Base-by-base conservation (phyloP, 495 filamentous ascomycete genomes). In the Monascus purpureus region DNA sequence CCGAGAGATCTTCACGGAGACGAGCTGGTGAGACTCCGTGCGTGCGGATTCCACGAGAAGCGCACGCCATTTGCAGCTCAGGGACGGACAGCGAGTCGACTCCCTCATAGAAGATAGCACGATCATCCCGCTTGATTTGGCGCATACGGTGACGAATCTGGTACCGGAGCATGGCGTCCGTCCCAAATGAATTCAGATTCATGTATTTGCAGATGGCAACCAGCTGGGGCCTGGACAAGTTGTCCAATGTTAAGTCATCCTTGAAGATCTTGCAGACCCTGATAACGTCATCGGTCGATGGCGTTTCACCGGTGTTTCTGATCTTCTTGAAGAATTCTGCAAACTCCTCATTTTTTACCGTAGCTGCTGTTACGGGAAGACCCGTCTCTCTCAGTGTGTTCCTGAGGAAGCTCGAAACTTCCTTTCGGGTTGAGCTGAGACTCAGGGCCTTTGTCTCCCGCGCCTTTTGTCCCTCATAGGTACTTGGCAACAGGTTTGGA, bases 191-290 rank as follows among this genome's bases (percentile, higher is more conserved):
- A 61, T 85, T 92, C 25, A 99, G 67, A 57, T 95, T 96, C 77
- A 99, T 84, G 59, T 99, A 99, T 12, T 84, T 81, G 64, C 88
- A 93, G 71, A 99, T 99, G 23, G 75, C 93, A 15, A 99, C 90
- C 22, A 99, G 66, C 52, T 99, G 90, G 12, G 90, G 88, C 30
- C 90, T 73, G 2, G 88, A 95, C 44, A 99, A 59, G 55, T 96
- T 96, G 73, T 99, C 90, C 11, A 99, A 70, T 0, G 90, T 99
- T 38, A 99, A 48, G 52, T 99, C 90, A 55, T 99, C 90, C 58
- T 90, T 93, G 69, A 99, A 99, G 47, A 93, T 79, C 69, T 99
- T 93, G 77, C 92, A 96, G 34, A 99, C 90, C 61, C 87, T 94
- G 61, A 99, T 93, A 38, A 99, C 81, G 50, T 96, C 90, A 38